A percentile compares a stretch with the other conserved stretches of the same genome.
These are phyloP conservation scores for Penstemon newberryi DNA, from an alignment of 257 asterid genomes.

Conservation along the genomic window DNA sequence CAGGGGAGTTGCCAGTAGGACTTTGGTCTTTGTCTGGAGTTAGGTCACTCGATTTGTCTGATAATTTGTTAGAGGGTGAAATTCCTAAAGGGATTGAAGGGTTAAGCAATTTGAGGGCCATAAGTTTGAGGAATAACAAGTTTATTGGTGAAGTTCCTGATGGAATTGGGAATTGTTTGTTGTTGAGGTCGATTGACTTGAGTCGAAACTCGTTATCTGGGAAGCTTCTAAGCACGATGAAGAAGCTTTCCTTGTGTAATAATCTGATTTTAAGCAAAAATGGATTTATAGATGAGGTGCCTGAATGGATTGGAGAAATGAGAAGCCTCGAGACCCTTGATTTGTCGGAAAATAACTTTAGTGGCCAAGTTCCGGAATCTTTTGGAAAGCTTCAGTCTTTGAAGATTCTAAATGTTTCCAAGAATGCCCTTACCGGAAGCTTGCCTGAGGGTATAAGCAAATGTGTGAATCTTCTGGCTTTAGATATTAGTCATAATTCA, in stretches of 20 bases:
- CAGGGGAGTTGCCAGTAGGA: slow-evolving; percentile 66
- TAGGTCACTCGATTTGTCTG: slow-evolving; percentile 78
- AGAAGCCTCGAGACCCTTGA: slow-evolving; percentile 64
- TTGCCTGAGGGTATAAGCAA: slow-evolving; percentile 59
- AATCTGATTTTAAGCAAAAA: slow-evolving; percentile 47
- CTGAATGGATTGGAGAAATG: slow-evolving; percentile 84
- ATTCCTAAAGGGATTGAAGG: slow-evolving; percentile 57
- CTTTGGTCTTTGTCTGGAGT: slow-evolving; percentile 71
- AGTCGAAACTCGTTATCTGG: slow-evolving; percentile 61
- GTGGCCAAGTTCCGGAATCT: slow-evolving; percentile 62
- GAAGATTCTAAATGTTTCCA: slow-evolving; percentile 60
- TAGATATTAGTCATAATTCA: slow-evolving; percentile 65
- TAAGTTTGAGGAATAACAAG: slow-evolving; percentile 54
- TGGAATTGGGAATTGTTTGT: slow-evolving; percentile 62
- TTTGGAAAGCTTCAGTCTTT: slow-evolving; percentile 59
- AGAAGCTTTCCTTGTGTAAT: slow-evolving; percentile 63
- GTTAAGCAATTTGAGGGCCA: slow-evolving; percentile 55
- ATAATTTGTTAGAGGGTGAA: slow-evolving; percentile 65
- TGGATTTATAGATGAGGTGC: slow-evolving; percentile 49
- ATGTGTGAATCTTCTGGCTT: slow-evolving; percentile 52
- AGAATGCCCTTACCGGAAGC: slow-evolving; percentile 54
- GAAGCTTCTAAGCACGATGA: slow-evolving; percentile 63
- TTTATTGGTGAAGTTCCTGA: slow-evolving; percentile 64
- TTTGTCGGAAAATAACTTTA: slow-evolving; percentile 63
- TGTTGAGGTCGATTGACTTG: slow-evolving; percentile 70